Percentiles rank a stretch among this genome's conserved stretches.
Evolutionary conservation across 2,329 filamentous ascomycete species (phyloP).

Genomic region (Cryphonectria carpinicola): DNA sequence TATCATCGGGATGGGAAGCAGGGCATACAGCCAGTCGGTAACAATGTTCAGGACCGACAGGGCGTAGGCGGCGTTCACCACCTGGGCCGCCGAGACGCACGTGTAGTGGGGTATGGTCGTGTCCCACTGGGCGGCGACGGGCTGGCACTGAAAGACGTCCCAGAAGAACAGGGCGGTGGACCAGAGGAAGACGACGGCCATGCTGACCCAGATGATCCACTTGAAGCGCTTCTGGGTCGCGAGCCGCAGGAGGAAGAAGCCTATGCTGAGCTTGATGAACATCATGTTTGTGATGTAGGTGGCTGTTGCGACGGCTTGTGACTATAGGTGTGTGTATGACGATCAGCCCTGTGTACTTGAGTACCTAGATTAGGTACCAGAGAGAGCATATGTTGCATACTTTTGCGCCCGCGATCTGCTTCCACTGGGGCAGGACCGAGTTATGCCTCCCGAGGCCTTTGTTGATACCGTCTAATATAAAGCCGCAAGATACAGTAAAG

Average conservation of each 20-base stretch:
- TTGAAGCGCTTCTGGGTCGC: slow-evolving; percentile 51
- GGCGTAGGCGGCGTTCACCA: slow-evolving; percentile 55
- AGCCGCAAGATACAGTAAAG: slow-evolving; percentile 52
- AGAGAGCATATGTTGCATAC: slow-evolving; percentile 32
- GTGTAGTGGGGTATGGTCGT: slow-evolving; percentile 48
- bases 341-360: background rate
- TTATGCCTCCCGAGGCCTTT: slow-evolving; percentile 54
- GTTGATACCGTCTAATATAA: slow-evolving; percentile 48
- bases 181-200: slow-evolving; percentile 52
- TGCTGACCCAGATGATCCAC: slow-evolving; percentile 50
- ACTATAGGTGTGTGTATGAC: slow-evolving; percentile 38
- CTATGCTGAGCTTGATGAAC: slow-evolving; percentile 61
- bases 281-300: slow-evolving; percentile 59
- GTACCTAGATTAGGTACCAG: too few relatives aligned
- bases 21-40: slow-evolving; percentile 60
- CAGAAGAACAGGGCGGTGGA: slow-evolving; percentile 55
- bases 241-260: slow-evolving; percentile 54
- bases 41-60: slow-evolving; percentile 56
- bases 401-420: slow-evolving; percentile 52
- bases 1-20: slow-evolving; percentile 58
- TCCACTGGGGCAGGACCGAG: slow-evolving; percentile 43
- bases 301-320: slow-evolving; percentile 55
- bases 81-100: slow-evolving; percentile 49
- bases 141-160: slow-evolving; percentile 56
- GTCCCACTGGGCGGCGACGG: slow-evolving; percentile 57